phyloP scores from a whole-genome alignment of 768 basidiomycete species.

The Lentinula lateritia region DNA sequence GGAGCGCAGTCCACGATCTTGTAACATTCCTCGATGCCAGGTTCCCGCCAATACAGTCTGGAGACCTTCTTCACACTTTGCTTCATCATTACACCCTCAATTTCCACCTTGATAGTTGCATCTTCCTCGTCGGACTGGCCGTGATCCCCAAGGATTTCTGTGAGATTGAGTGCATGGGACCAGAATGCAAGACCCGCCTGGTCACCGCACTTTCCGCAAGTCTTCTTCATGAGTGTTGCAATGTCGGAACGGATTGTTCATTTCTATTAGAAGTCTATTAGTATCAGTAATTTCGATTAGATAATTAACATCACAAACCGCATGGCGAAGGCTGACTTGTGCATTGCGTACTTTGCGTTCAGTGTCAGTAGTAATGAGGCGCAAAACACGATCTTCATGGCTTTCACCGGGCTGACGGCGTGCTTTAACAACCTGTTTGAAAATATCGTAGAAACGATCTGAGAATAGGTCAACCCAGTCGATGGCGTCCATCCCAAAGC shows the following conservation, averaged over 20 bases:
- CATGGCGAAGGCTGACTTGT: not conserved
- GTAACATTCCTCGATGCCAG: not conserved
- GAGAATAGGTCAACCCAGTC: not conserved
- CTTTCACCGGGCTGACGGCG: not conserved
- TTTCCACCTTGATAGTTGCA: not conserved
- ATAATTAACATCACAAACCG: not conserved
- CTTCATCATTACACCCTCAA: not conserved
- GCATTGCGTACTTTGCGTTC: not conserved
- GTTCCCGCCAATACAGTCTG: not conserved
- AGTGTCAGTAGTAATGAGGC: not conserved
- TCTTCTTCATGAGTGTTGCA: not conserved
- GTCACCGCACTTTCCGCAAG: not conserved
- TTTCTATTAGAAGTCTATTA: slow-evolving; percentile 1
- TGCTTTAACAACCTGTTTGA: not conserved
- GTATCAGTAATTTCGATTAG: not conserved
- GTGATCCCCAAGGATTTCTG: not conserved
- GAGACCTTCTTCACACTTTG: not conserved
- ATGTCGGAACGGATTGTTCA: not conserved
- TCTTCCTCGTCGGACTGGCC: slow-evolving; percentile 7
- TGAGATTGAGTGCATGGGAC: not conserved
- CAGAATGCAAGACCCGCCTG: not conserved
- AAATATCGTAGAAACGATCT: not conserved
- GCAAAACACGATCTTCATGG: not conserved
- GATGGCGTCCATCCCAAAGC: not conserved
- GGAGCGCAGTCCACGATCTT: not conserved